These are phyloP conservation scores for Penicillium sp. DNA, from an alignment of 2,329 filamentous ascomycete species.

Conservation along the genomic window DNA sequence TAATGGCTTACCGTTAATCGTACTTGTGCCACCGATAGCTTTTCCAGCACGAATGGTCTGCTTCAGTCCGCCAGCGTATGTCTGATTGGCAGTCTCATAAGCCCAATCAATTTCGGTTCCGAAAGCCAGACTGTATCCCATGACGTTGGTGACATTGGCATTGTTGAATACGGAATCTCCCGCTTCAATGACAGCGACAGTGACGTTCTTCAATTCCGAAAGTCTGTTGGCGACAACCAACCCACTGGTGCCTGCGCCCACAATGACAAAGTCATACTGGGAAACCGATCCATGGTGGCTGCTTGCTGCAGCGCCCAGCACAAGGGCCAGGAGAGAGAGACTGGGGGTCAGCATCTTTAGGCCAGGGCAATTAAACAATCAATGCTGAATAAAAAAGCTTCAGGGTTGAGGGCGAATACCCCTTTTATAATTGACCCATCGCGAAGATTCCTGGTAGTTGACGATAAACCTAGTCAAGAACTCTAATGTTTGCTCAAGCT, in stretches of 20 bases:
- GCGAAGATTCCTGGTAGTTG: not conserved
- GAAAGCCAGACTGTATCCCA: slow-evolving; percentile 18
- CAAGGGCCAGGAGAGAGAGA: not conserved
- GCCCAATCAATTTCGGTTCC: slow-evolving; percentile 36
- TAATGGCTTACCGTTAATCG: slow-evolving; percentile 38
- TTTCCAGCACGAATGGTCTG: slow-evolving; percentile 28
- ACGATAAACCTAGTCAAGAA: too few relatives aligned
- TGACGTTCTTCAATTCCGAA: slow-evolving; percentile 12
- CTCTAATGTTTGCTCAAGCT: too few relatives aligned
- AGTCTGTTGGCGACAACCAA: slow-evolving; percentile 19
- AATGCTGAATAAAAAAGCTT: not conserved
- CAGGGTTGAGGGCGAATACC: not conserved
- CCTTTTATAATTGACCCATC: not conserved
- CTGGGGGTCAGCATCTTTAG: not conserved
- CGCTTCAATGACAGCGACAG: slow-evolving; percentile 14
- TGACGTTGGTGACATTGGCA: slow-evolving; percentile 31
- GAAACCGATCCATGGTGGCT: not conserved
- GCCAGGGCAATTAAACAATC: not conserved
- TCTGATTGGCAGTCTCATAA: slow-evolving; percentile 33
- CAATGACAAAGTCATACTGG: slow-evolving; percentile 14
- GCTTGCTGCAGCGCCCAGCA: not conserved
- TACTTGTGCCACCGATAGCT: slow-evolving; percentile 35
- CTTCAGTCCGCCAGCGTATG: slow-evolving; percentile 11
- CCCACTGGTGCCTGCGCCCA: slow-evolving; percentile 19
- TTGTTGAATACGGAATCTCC: not conserved